Evolutionary conservation across 2,329 filamentous ascomycete genomes (phyloP).

Genomic region (Nemania diffusa): DNA sequence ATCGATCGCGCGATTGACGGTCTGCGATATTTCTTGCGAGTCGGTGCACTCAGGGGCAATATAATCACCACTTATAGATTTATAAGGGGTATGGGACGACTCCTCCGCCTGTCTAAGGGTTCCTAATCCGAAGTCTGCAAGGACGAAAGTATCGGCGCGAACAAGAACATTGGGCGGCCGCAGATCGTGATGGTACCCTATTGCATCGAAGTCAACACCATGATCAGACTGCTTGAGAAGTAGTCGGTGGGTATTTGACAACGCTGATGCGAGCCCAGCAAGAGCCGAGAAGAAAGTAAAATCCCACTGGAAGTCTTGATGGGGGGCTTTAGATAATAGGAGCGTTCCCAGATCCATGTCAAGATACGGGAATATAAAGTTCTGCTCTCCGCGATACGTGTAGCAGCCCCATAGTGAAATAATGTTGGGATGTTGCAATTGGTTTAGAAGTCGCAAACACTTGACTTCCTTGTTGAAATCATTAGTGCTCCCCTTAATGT

Average conservation of each 20-base stretch:
- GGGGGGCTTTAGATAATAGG: not conserved
- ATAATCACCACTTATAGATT: not conserved
- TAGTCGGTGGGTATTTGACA: not conserved
- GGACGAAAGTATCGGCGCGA: not conserved
- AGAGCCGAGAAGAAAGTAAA: slow-evolving; percentile 20
- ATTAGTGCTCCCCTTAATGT: not conserved
- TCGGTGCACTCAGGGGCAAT: slow-evolving; percentile 11
- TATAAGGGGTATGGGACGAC: slow-evolving; percentile 1
- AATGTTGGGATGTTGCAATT: slow-evolving; percentile 20
- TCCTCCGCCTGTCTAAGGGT: not conserved
- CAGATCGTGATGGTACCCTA: slow-evolving; percentile 21
- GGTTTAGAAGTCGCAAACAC: slow-evolving; percentile 17
- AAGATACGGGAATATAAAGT: slow-evolving; percentile 16
- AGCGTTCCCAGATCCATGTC: slow-evolving; percentile 5
- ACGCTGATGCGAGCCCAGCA: slow-evolving; percentile 1
- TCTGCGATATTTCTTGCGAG: not conserved
- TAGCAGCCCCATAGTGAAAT: slow-evolving; percentile 11
- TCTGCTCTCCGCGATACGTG: not conserved
- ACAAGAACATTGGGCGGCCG: slow-evolving; percentile 14
- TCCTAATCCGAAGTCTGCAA: slow-evolving; percentile 18
- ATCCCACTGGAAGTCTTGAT: slow-evolving; percentile 4
- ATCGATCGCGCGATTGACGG: not conserved
- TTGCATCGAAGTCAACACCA: slow-evolving; percentile 4
- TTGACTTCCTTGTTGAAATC: slow-evolving; percentile 1
- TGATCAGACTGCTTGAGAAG: not conserved